Base-by-base conservation (phyloP, 495 filamentous ascomycete species). In the Xylaria grammica region DNA sequence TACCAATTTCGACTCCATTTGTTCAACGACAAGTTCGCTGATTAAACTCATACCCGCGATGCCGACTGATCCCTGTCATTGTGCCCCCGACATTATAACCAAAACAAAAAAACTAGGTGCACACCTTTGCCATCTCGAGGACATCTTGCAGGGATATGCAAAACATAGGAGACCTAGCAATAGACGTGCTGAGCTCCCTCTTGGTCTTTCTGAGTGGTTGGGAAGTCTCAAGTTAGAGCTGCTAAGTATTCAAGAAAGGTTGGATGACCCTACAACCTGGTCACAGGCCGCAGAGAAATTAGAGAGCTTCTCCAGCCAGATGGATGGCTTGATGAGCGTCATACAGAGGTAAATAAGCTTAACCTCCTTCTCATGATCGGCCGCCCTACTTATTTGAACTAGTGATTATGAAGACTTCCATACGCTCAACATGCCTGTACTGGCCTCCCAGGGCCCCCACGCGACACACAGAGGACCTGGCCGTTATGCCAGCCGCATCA, bases 371-470 rank as follows among this genome's bases (percentile, higher is more conserved):
- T 29, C 17, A 29, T 24, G 40, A 13, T 13, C 9, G 6, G 4
- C 15, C 13, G n/a, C 17, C 49, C 51, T 65, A 50, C 55, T 54
- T 8, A 1, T 7, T 13, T 38, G 0, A 53, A 38, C 26, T n/a
- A 73, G 70, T 30, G 71, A 73, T 49, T 69, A 42, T 50, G 48
- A 56, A 30, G 58, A 62, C 3, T 65, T 65, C 49, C 63, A 67
- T 11, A 62, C 58, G 19, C n/a, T 36, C 24, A 36, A 4, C 32
- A 36, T 36, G 32, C 53, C 38, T 2, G 55, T 60, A 59, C 49
- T 42, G n/a, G 19, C 54, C 6, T 27, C 60, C 13, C 38, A 22
- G 22, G 50, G 38, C 17, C 38, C 45, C 22, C 19, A 22, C 52
- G 32, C 19, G 11, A 19, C 13, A 27, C 42, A 10, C 26, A 54